These are phyloP conservation scores for Parachaetomium inaequale DNA, from an alignment of 495 filamentous ascomycete genomes.

Conservation along the genomic window DNA sequence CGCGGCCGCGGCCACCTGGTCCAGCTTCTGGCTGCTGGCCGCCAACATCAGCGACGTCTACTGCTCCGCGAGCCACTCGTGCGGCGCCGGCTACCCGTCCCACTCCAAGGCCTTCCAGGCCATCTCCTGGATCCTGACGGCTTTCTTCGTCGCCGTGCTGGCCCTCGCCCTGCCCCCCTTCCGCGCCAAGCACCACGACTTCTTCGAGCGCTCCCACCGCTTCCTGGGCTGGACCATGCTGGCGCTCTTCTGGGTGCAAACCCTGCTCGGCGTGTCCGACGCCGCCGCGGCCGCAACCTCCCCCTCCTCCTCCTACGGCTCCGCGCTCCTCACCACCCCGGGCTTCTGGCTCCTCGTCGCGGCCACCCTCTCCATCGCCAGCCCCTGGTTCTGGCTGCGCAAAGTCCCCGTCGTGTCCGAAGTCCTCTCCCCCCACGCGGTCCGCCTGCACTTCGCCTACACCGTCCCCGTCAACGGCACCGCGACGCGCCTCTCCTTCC, in stretches of 20 bases:
- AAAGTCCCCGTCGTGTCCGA: constrained; percentile 53
- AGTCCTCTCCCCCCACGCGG: constrained; percentile 56
- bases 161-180: constrained; percentile 40
- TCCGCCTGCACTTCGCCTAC: constrained; percentile 57
- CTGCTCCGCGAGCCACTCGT: constrained; percentile 38
- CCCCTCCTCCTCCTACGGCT: constrained; percentile 23
- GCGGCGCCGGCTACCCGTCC: constrained; percentile 9
- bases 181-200: constrained; percentile 48
- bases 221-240: constrained; percentile 55
- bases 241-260: constrained; percentile 49
- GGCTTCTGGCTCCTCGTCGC: constrained; percentile 54
- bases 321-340: constrained; percentile 43
- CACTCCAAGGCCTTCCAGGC: constrained; percentile 10
- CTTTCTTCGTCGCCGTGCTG: constrained; percentile 30
- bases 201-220: constrained; percentile 57
- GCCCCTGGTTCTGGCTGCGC: constrained; percentile 58
- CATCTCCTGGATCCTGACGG: constrained; percentile 4
- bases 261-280: constrained; percentile 34
- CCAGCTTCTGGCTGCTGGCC: constrained; percentile 59
- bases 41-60: constrained; percentile 52
- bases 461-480: constrained; percentile 39
- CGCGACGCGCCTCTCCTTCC: constrained; percentile 40
- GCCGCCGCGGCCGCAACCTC: constrained; percentile 25
- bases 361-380: constrained; percentile 51
- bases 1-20: constrained; percentile 57